These are phyloP conservation scores for Raffaelea ambrosiae DNA, from an alignment of 2,329 filamentous ascomycete genomes.

Conservation along the genomic window DNA sequence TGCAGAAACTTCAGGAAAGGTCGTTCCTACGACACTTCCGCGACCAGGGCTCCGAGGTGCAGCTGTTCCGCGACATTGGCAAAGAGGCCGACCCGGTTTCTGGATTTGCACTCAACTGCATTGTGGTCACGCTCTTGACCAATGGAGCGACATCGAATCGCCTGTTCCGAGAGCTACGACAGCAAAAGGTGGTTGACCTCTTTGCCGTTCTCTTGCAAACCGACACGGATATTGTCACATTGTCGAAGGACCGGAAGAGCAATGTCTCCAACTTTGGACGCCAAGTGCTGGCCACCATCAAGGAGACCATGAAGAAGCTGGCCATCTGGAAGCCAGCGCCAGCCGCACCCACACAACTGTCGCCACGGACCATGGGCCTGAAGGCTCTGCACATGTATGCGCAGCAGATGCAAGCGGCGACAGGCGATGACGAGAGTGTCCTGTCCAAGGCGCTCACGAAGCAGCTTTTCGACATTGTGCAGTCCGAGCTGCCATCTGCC, in stretches of 20 bases:
- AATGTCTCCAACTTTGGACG: constrained; percentile 63
- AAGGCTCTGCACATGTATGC: constrained; percentile 54
- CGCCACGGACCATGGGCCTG: constrained; percentile 55
- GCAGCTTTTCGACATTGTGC: constrained; percentile 38
- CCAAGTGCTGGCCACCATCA: constrained; percentile 45
- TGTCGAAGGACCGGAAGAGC: constrained; percentile 56
- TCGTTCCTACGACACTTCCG: constrained; percentile 62
- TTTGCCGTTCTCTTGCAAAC: constrained; percentile 46
- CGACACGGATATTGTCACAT: constrained; percentile 45
- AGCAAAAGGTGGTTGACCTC: constrained; percentile 44
- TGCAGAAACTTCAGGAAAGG: constrained; percentile 51
- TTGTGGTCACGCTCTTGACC: constrained; percentile 54
- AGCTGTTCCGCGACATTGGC: constrained; percentile 54
- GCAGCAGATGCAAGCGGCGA: constrained; percentile 34
- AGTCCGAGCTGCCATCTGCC: constrained; percentile 19
- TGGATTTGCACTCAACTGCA: constrained; percentile 55
- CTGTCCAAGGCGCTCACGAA: constrained; percentile 39
- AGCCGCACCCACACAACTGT: constrained; percentile 27
- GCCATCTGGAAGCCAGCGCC: constrained; percentile 50
- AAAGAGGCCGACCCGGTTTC: constrained; percentile 52
- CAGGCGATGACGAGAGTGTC: constrained; percentile 27
- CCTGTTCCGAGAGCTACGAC: constrained; percentile 43
- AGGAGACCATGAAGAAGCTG: constrained; percentile 41
- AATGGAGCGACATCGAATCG: constrained; percentile 49
- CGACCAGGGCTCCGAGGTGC: constrained; percentile 62